Conservation (phyloP, 345 rosid genomes). For the Moricandia moricandioides region DNA sequence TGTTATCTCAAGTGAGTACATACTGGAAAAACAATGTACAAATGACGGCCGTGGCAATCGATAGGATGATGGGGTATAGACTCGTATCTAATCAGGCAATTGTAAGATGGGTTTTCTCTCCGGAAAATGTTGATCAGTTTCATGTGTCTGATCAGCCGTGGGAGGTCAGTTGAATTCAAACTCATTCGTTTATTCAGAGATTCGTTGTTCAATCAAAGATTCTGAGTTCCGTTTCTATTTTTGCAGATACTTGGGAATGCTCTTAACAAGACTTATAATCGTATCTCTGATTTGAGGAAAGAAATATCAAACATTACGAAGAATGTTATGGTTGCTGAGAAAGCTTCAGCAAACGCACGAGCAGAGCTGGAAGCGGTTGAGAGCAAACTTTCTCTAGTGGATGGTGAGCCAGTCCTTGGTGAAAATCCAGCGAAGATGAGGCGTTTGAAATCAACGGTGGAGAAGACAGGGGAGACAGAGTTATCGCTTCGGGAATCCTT, state of each 20-base stretch:
- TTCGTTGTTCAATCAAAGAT: not conserved
- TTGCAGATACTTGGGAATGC: conserved; percentile 87
- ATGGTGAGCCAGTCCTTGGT: conserved; percentile 91
- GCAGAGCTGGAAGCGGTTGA: conserved; percentile 75
- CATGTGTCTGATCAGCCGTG: conserved; percentile 84
- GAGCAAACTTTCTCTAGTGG: conserved; percentile 74
- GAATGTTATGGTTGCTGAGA: conserved; percentile 62
- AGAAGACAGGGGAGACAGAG: conserved; percentile 64
- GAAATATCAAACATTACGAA: conserved; percentile 70
- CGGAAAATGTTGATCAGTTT: conserved; percentile 71
- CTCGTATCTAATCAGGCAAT: conserved; percentile 92
- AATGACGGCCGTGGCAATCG: conserved; percentile 85
- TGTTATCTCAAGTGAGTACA: conserved; percentile 75
- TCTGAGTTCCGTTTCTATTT: conserved; percentile 7
- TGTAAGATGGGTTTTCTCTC: conserved; percentile 91
- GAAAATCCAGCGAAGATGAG: conserved; percentile 80
- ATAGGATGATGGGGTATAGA: conserved; percentile 99
- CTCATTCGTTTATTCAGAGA: not conserved
- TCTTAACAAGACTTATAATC: conserved; percentile 84
- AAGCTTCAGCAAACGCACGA: conserved; percentile 66
- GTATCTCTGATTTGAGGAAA: conserved; percentile 84
- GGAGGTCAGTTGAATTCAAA: conserved; percentile 61
- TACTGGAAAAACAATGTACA: conserved; percentile 86
- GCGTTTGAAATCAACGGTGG: conserved; percentile 68
- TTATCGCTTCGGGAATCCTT: conserved; percentile 58